phyloP scores from a whole-genome alignment of 768 basidiomycete species.

The Auricularia sp. region DNA sequence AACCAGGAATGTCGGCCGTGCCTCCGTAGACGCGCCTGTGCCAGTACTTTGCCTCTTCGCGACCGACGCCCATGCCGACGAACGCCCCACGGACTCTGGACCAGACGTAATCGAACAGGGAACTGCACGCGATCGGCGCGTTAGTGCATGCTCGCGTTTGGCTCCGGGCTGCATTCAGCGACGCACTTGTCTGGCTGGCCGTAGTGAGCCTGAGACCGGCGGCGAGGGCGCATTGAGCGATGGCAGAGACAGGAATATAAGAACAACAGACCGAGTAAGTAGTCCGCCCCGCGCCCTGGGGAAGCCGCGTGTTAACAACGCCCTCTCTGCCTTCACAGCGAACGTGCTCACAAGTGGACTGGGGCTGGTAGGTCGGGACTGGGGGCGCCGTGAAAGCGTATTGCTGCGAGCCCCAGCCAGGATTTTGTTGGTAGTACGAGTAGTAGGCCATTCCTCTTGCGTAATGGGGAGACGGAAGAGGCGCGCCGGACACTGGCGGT shows the following conservation, averaged over 20 bases:
- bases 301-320: conserved; percentile 6
- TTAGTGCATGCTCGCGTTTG: not conserved
- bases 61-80: conserved; percentile 26
- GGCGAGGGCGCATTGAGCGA: not conserved
- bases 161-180: not conserved
- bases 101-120: conserved; percentile 29
- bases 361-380: conserved; percentile 14
- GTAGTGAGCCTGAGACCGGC: conserved; percentile 8
- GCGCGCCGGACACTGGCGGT: not conserved
- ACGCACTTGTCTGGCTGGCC: conserved; percentile 13
- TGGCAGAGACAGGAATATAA: not conserved
- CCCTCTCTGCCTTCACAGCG: not conserved
- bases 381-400: conserved; percentile 14
- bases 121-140: conserved; percentile 12
- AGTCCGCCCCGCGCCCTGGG: conserved; percentile 5
- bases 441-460: conserved; percentile 14
- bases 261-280: conserved; percentile 3
- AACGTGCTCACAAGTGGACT: conserved; percentile 11
- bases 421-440: conserved; percentile 14
- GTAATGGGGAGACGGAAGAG: not conserved
- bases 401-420: conserved; percentile 12
- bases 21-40: conserved; percentile 59
- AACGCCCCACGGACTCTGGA: conserved; percentile 13
- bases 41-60: conserved; percentile 53
- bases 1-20: conserved; percentile 13